Conservation (phyloP, 2,329 filamentous ascomycete species). For the Pleoardoris graminearum region DNA sequence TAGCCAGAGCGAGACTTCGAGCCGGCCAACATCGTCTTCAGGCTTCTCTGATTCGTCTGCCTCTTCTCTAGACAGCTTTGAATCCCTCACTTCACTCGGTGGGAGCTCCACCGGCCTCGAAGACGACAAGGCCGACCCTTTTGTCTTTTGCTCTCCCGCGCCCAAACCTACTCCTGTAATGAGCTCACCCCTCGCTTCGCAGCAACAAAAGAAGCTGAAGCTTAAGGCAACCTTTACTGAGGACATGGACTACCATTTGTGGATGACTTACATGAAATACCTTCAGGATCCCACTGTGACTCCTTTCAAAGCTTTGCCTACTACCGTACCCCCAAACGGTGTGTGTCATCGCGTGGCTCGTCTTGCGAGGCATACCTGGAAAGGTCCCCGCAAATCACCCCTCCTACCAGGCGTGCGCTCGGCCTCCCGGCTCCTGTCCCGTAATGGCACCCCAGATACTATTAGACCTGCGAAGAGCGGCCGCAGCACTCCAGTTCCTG, state of each 20-base stretch:
- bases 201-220: constrained; percentile 49
- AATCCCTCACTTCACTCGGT: constrained; percentile 60
- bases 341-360: constrained; percentile 66
- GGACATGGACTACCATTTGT: constrained; percentile 68
- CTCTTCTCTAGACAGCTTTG: constrained; percentile 61
- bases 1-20: constrained; percentile 50
- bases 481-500: constrained; percentile 53
- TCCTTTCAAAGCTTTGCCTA: constrained; percentile 68
- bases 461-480: constrained; percentile 50
- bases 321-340: constrained; percentile 64
- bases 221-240: constrained; percentile 57
- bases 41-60: constrained; percentile 65
- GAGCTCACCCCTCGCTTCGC: constrained; percentile 37
- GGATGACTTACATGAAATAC: constrained; percentile 68
- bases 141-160: constrained; percentile 50
- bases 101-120: constrained; percentile 65
- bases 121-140: constrained; percentile 61
- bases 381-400: constrained; percentile 48
- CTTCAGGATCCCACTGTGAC: constrained; percentile 68
- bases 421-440: constrained; percentile 22
- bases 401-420: constrained; percentile 20
- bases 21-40: constrained; percentile 61
- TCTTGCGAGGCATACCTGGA: constrained; percentile 65
- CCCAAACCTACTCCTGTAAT: constrained; percentile 29
- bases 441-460: constrained; percentile 49